phyloP scores from a whole-genome alignment of 2,329 filamentous ascomycete genomes.

The Basipetospora sp. region DNA sequence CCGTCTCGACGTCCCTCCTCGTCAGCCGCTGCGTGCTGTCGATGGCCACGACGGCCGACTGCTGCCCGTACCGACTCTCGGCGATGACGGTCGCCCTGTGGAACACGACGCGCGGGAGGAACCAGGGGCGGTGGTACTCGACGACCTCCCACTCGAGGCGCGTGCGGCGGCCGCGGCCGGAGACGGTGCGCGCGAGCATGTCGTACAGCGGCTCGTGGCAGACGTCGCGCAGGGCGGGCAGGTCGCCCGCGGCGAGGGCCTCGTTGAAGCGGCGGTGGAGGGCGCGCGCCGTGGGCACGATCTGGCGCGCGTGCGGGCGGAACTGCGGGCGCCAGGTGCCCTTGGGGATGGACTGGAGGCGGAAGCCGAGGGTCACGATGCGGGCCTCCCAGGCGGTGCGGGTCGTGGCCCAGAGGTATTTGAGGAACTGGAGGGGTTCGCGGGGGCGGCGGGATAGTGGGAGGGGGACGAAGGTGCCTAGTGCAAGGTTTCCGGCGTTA shows the following conservation, averaged over 20 bases:
- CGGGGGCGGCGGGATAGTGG: conserved; percentile 22
- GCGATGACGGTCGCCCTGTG: conserved; percentile 29
- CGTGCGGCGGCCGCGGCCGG: conserved; percentile 22
- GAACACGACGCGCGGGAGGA: conserved; percentile 37
- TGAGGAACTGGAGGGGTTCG: conserved; percentile 15
- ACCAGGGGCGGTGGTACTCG: conserved; percentile 26
- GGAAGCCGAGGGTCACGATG: conserved; percentile 20
- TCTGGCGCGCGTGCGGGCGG: conserved; percentile 25
- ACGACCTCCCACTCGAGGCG: conserved; percentile 39
- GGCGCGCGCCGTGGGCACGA: conserved; percentile 38
- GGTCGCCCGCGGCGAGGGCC: conserved; percentile 45
- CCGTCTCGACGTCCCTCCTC: conserved; percentile 23
- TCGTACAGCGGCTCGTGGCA: conserved; percentile 39
- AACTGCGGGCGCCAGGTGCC: conserved; percentile 28
- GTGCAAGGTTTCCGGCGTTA: background rate
- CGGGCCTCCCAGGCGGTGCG: conserved; percentile 20
- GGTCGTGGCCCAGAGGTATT: conserved; percentile 20
- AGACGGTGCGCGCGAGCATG: conserved; percentile 38
- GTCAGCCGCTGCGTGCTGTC: conserved; percentile 39
- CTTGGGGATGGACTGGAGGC: conserved; percentile 30
- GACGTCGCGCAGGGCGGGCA: conserved; percentile 31
- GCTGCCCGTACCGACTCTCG: conserved; percentile 17
- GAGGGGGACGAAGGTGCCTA: conserved; percentile 35
- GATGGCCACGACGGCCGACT: conserved; percentile 48
- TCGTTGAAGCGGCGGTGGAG: conserved; percentile 48